Base-by-base conservation (phyloP, 176 grass and related monocot genomes). In the Ampelocalamus luodianensis region DNA sequence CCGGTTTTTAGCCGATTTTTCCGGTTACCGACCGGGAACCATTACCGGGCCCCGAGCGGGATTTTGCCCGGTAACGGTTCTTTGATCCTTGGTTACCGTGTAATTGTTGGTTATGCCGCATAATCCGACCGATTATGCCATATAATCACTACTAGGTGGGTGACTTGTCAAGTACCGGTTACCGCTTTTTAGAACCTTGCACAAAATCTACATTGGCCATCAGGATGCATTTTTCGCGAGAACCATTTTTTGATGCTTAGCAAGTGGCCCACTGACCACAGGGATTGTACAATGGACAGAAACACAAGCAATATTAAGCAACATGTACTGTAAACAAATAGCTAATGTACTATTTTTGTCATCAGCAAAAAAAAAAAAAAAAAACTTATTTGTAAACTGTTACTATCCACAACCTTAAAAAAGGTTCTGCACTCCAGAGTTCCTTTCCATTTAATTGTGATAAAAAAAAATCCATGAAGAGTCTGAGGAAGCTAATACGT, bases 361-460 rank as follows among this genome's bases (percentile, higher is more conserved):
- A 59, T 14, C 32, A 48, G 40, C 18, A 42, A 17, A 54, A 82
- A 46, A 77, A 77, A 42, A 17, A 54, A 82, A 46, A 77, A 77
- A 70, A 10, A 82, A 3, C 22, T 81, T 4, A 60, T 20, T 72
- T 71, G 54, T 26, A 14, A 79, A 49, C 65, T 34, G 7, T 34
- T 15, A 53, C 12, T 86, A 18, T 40, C 65, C 36, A 75, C 44
- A 72, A 32, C 48, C 24, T 66, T 43, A 82, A 53, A 71, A 24
- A 10, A 85, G 22, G 20, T 36, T 29, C 4, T 74, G 38, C 12
- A 72, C 26, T 24, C 36, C 6, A 64, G 0, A 76, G 26, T n/a
- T 72, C 20, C 27, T 64, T 65, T 27, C 15, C 13, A 74, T 32
- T 54, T 54, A 86, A 10, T 27, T 64, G 12, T 17, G 4, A 32